A percentile compares a stretch with the other conserved stretches of the same genome.
Conservation (phyloP, 2,329 filamentous ascomycete species). For the Clonostachys rhizophaga region DNA sequence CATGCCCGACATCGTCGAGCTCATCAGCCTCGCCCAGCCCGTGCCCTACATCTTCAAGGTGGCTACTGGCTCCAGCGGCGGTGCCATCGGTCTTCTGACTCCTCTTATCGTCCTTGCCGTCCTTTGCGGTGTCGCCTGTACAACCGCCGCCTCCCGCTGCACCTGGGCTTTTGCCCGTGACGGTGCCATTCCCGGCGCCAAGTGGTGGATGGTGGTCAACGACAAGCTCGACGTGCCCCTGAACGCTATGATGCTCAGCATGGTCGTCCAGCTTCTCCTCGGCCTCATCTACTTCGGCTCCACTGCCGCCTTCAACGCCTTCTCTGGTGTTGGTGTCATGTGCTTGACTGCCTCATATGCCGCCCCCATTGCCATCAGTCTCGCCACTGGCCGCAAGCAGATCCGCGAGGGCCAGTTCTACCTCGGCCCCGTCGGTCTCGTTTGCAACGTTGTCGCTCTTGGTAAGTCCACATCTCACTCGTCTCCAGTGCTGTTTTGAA, state of each 20-base stretch:
- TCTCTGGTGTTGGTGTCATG: constrained; percentile 67
- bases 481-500: neutral
- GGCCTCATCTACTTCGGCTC: constrained; percentile 68
- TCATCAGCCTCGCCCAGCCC: constrained; percentile 55
- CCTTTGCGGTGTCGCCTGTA: constrained; percentile 66
- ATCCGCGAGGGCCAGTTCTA: constrained; percentile 53
- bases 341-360: constrained; percentile 66
- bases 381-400: constrained; percentile 55
- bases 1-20: constrained; percentile 54
- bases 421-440: constrained; percentile 55
- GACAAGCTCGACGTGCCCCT: constrained; percentile 58
- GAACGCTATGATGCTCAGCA: constrained; percentile 69
- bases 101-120: constrained; percentile 63
- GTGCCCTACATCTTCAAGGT: constrained; percentile 59
- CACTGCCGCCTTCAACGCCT: constrained; percentile 66
- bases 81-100: constrained; percentile 57
- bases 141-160: constrained; percentile 62
- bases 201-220: constrained; percentile 58
- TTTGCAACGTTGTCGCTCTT: constrained; percentile 61
- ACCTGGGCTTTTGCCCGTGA: constrained; percentile 69
- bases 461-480: constrained; percentile 34
- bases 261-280: constrained; percentile 58
- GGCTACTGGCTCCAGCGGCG: constrained; percentile 56
- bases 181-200: constrained; percentile 61
- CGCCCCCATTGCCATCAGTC: constrained; percentile 59